Evolutionary conservation across 495 filamentous ascomycete species (phyloP).

Genomic region (Eremomyces bilateralis): DNA sequence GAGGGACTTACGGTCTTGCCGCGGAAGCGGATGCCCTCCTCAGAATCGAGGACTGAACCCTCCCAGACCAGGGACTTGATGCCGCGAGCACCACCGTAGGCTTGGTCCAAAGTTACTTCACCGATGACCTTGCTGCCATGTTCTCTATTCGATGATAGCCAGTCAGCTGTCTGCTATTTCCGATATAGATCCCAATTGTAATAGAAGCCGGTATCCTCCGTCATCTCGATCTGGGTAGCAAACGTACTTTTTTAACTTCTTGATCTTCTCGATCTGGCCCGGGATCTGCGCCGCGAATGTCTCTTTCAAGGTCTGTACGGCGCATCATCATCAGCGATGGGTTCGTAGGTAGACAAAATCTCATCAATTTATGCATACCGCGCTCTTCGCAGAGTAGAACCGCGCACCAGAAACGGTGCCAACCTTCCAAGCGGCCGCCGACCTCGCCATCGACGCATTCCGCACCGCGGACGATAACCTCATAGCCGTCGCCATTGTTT

Average conservation of each 20-base stretch:
- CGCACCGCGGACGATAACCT: slow-evolving; percentile 58
- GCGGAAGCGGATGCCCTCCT: slow-evolving; percentile 98
- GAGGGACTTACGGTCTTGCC: slow-evolving; percentile 52
- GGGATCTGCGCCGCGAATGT: slow-evolving; percentile 91
- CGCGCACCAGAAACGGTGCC: slow-evolving; percentile 61
- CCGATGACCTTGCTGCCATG: slow-evolving; percentile 85
- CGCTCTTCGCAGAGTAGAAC: slow-evolving; percentile 72
- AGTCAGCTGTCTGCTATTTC: slow-evolving; percentile 3
- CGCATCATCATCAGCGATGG: slow-evolving; percentile 11
- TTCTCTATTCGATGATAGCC: slow-evolving; percentile 34
- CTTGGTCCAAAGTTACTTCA: slow-evolving; percentile 97
- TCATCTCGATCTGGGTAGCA: no score
- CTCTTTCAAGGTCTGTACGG: slow-evolving; percentile 74
- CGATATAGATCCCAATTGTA: not conserved
- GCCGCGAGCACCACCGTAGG: slow-evolving; percentile 95
- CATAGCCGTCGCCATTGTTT: slow-evolving; percentile 62
- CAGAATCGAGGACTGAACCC: slow-evolving; percentile 90
- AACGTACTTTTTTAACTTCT: slow-evolving; percentile 80
- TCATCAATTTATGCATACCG: slow-evolving; percentile 32
- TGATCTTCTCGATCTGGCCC: slow-evolving; percentile 95
- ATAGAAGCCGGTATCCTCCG: not conserved
- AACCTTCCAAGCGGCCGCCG: slow-evolving; percentile 31
- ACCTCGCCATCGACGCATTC: slow-evolving; percentile 33
- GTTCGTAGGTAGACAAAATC: not conserved
- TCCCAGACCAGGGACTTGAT: slow-evolving; percentile 98